Evolutionary conservation across 2,329 filamentous ascomycete genomes (phyloP), one percentile per base, ranked within the genome.

Genomic region (Daldinia sp.): DNA sequence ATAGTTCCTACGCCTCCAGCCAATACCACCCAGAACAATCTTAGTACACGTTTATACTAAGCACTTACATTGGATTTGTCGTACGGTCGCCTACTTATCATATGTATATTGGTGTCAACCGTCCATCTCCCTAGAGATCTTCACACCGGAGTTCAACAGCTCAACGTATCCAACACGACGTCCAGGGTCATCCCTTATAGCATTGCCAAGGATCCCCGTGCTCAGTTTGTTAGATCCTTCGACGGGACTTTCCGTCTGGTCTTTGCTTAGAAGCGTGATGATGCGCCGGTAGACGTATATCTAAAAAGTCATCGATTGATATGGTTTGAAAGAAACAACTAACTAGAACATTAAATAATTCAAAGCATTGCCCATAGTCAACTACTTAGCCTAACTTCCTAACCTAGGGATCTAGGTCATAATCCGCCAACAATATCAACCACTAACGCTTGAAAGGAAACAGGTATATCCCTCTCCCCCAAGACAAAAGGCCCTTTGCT

Each of bases 81-180:
- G n/a, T n/a, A n/a, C n/a, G n/a, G n/a, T n/a, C 57, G 73, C 77
- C 75, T 71, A 81, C 79, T 80, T 82, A 68, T n/a, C n/a, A n/a
- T n/a, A n/a, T n/a, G n/a, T 83, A 81, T 17, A 76, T 76, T n/a
- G 79, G 82, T 54, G 79, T 80, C 45, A 83, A 69, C 81, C 81
- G 83, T 21, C 83, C 74, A 67, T 83, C 82, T 56, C 81, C 77
- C 59, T 75, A 78, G 6, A 77, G 78, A 67, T 80, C 76, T 32
- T 78, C 75, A 19, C 74, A 73, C 17, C 75, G 72, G 29, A 77
- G n/a, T n/a, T n/a, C n/a, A n/a, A n/a, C n/a, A n/a, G n/a, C n/a
- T n/a, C n/a, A n/a, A 63, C 13, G 71, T 70, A 19, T 79, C 76
- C 41, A 81, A 58, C 11, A 81, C 78, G 19, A 81, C 72, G 48